Conservation (phyloP, 495 filamentous ascomycete species). For the Talaromyces adpressus region DNA sequence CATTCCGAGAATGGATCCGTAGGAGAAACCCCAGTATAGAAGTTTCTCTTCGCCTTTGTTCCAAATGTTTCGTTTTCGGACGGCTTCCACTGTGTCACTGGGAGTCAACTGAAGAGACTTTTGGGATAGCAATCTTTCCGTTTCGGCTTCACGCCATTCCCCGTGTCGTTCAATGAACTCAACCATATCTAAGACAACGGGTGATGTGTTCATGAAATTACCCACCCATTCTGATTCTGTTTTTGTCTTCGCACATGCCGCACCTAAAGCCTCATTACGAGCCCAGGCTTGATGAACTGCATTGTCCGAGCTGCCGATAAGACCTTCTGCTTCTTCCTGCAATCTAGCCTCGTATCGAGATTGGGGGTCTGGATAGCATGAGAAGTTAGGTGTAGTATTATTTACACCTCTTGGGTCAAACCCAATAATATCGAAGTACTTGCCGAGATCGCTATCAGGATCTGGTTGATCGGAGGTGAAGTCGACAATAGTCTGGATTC, state of each 20-base stretch:
- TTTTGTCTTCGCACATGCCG: slow-evolving; percentile 17
- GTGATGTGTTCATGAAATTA: slow-evolving; percentile 23
- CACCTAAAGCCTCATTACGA: slow-evolving; percentile 21
- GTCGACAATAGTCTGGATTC: slow-evolving; percentile 24
- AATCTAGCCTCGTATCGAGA: slow-evolving; percentile 22
- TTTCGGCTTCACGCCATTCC: slow-evolving; percentile 27
- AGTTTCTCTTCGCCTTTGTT: slow-evolving; percentile 28
- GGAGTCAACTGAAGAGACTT: slow-evolving; percentile 11
- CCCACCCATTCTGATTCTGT: slow-evolving; percentile 17
- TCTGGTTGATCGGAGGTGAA: slow-evolving; percentile 11
- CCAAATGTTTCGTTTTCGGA: slow-evolving; percentile 31
- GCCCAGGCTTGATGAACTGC: slow-evolving; percentile 27
- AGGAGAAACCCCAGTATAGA: slow-evolving; percentile 56
- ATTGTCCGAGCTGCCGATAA: slow-evolving; percentile 25
- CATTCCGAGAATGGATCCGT: slow-evolving; percentile 58
- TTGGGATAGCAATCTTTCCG: slow-evolving; percentile 11
- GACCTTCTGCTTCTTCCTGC: slow-evolving; percentile 20
- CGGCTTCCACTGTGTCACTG: slow-evolving; percentile 11
- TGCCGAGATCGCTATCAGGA: slow-evolving; percentile 9
- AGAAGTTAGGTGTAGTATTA: slow-evolving; percentile 19
- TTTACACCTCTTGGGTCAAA: slow-evolving; percentile 36
- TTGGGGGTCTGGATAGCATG: slow-evolving; percentile 21
- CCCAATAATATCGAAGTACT: slow-evolving; percentile 33
- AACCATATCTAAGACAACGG: slow-evolving; percentile 24
- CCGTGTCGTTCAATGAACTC: slow-evolving; percentile 29